Base-by-base conservation (phyloP, 2,329 filamentous ascomycete species). In the Penicillium sp. region DNA sequence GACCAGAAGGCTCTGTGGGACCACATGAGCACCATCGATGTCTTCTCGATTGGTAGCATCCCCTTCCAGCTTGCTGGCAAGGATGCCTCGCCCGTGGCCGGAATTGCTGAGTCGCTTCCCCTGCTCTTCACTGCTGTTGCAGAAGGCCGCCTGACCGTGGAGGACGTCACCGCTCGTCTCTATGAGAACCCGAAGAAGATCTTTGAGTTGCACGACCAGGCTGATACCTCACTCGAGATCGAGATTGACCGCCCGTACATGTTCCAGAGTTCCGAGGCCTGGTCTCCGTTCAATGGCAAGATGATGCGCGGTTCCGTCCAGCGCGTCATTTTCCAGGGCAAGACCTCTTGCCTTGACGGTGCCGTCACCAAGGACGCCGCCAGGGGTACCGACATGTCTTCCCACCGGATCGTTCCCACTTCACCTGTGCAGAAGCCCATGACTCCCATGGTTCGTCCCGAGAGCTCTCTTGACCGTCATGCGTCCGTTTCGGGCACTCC, bases 111-210 rank as follows among this genome's bases (percentile, higher is more conserved):
- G 67, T 81, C 87, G 35, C 76, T 92, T 50, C 88, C 89, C 36
- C 77, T 92, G 27, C 80, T 92, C 48, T 79, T 92, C 63, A 90
- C 87, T 14, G 89, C 88, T 46, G 87, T 91, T 45, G 78, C 84
- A 4, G 87, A 91, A 66, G 87, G 87, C 55, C 85, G 80, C 63
- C 72, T 92, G 62, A 89, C 85, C 3, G 73, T 91, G 31, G 87
- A 91, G 28, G 88, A 92, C 65, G 81, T 92, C 68, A 86, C 83
- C 66, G 68, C 74, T 49, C 83, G 86, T 38, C 79, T 92, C 42
- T 87, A 91, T 68, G 85, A 89, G 66, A 91, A 90, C 68, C 88
- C 88, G 2, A 88, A 87, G 75, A 81, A 82, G 67, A 91, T 92
- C 63, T 92, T 92, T 61, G 88, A 92, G 75, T 81, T 92, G 45